phyloP scores from a whole-genome alignment of 2,329 filamentous ascomycete species.

The Orbilia brochopaga region DNA sequence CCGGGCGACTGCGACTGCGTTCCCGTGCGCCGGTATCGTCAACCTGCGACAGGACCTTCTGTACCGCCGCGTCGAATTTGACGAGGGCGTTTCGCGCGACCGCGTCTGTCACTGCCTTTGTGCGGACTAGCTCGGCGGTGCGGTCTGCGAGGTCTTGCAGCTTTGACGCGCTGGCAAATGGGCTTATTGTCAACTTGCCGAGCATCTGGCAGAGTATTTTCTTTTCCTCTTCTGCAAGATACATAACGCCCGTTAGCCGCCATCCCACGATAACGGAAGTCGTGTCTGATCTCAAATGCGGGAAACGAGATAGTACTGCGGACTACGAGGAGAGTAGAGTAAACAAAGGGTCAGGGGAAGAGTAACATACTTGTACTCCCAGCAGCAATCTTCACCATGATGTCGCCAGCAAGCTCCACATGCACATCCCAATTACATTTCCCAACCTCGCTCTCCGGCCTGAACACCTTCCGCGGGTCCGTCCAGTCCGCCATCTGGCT shows the following conservation, averaged over 20 bases:
- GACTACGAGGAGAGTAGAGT: not conserved
- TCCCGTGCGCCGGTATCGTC: slow-evolving; percentile 54
- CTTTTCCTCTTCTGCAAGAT: slow-evolving; percentile 74
- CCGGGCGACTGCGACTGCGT: slow-evolving; percentile 56
- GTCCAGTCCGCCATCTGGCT: slow-evolving; percentile 93
- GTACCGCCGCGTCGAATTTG: slow-evolving; percentile 71
- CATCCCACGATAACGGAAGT: not conserved
- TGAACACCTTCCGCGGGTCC: slow-evolving; percentile 80
- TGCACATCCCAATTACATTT: slow-evolving; percentile 78
- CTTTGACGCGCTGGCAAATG: slow-evolving; percentile 68
- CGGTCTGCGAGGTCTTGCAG: slow-evolving; percentile 66
- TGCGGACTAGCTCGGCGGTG: slow-evolving; percentile 69
- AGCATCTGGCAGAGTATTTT: slow-evolving; percentile 79
- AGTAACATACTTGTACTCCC: slow-evolving; percentile 68
- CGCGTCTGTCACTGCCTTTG: slow-evolving; percentile 66
- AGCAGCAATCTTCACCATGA: slow-evolving; percentile 75
- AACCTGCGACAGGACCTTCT: slow-evolving; percentile 69
- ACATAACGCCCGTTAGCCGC: slow-evolving; percentile 10
- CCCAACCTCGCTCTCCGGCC: slow-evolving; percentile 63
- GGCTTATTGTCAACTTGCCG: slow-evolving; percentile 79
- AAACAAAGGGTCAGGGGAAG: slow-evolving; percentile 1
- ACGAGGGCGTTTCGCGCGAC: slow-evolving; percentile 70
- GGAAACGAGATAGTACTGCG: no score
- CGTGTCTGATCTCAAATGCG: no score
- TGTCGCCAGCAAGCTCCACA: slow-evolving; percentile 75